Evolutionary conservation across 352 stramenopile genomes (phyloP).

Genomic region (Phytophthora fragariaefolia): DNA sequence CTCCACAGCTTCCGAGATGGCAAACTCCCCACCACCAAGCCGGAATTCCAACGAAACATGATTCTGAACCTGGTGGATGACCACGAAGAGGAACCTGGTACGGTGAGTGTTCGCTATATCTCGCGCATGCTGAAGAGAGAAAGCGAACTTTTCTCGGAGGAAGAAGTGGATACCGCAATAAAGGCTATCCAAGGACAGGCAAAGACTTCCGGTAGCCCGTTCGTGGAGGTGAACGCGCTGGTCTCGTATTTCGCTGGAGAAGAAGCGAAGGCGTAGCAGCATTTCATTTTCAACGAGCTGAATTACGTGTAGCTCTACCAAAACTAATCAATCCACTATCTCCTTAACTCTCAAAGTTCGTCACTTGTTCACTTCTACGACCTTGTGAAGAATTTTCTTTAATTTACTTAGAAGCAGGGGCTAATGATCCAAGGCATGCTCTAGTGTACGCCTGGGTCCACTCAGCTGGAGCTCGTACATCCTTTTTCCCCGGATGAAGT

Average conservation of each 20-base stretch:
- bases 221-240: slow-evolving; percentile 51
- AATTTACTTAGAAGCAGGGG: slow-evolving; percentile 15
- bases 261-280: slow-evolving; percentile 19
- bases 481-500: slow-evolving; percentile 64
- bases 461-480: slow-evolving; percentile 29
- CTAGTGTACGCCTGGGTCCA: slow-evolving; percentile 39
- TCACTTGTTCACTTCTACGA: background rate
- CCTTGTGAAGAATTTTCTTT: background rate
- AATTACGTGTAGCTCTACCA: slow-evolving; percentile 5
- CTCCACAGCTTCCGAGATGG: slow-evolving; percentile 62
- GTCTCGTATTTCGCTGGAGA: slow-evolving; percentile 45
- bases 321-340: slow-evolving; percentile 17
- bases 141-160: slow-evolving; percentile 53
- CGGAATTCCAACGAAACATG: slow-evolving; percentile 67
- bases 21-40: slow-evolving; percentile 55
- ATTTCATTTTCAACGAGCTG: background rate
- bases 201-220: slow-evolving; percentile 37
- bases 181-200: slow-evolving; percentile 40
- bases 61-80: slow-evolving; percentile 57
- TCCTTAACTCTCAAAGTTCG: background rate
- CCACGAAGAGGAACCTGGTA: slow-evolving; percentile 64
- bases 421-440: slow-evolving; percentile 16
- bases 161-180: slow-evolving; percentile 62
- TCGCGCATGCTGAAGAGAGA: slow-evolving; percentile 60
- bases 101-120: slow-evolving; percentile 63